phyloP scores from a whole-genome alignment of 306 rosid genomes.

The Erythrophleum fordii region DNA sequence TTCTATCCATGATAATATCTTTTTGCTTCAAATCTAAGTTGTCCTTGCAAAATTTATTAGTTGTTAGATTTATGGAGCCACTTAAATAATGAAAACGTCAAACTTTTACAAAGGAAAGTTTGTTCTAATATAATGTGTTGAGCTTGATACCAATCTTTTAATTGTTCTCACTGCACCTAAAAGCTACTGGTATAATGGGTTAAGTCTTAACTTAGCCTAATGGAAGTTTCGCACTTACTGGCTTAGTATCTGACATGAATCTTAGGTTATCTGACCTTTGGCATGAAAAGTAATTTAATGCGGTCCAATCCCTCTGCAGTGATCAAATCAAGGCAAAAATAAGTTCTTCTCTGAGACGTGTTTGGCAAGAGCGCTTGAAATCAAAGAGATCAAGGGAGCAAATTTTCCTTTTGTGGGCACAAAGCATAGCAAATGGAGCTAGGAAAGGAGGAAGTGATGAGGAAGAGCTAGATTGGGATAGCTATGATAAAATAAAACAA shows the following conservation, averaged over 20 bases:
- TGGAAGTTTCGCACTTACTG: not conserved
- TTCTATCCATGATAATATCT: not conserved
- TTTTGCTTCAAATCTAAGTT: not conserved
- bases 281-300: constrained; percentile 29
- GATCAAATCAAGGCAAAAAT: constrained; percentile 70
- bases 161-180: constrained; percentile 19
- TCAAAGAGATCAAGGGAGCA: constrained; percentile 51
- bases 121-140: constrained; percentile 2
- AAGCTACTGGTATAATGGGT: constrained; percentile 5
- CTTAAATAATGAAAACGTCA: not conserved
- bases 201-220: not conserved
- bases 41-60: not conserved
- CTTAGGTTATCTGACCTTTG: constrained; percentile 18
- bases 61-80: constrained; percentile 7
- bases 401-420: constrained; percentile 58
- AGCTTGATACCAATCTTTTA: constrained; percentile 1
- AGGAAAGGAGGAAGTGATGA: constrained; percentile 68
- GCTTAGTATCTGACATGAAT: not conserved
- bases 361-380: constrained; percentile 72
- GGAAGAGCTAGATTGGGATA: constrained; percentile 63
- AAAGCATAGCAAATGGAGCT: constrained; percentile 72
- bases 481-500: constrained; percentile 45
- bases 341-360: constrained; percentile 57
- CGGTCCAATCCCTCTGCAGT: constrained; percentile 52
- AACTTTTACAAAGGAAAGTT: not conserved